Evolutionary conservation across 768 basidiomycete species (phyloP), one percentile per base, ranked within the genome.

Genomic region (Suillus weaverae): DNA sequence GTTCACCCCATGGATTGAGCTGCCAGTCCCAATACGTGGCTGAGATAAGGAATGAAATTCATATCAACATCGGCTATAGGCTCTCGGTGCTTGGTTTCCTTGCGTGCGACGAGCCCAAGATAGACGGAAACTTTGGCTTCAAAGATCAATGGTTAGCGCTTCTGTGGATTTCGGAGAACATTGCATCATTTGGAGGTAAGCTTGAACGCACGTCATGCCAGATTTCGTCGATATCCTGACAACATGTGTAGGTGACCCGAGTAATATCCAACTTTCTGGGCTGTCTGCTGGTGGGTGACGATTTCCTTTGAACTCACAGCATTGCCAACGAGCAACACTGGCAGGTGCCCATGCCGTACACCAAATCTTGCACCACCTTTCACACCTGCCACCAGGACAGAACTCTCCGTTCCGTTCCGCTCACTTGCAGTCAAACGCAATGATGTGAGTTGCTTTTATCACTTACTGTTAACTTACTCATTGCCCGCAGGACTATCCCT

Each of bases 121-220:
- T 93, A 54, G 78, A 79, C 18, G 91, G 92, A 3, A 94, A 93
- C 70, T 93, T 88, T 72, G 91, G 91, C 1, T 93, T 93, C 79
- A 92, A 92, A 74, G 91, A 93, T 70, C 90, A 90, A 69, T 92
- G 91, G 91, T 70, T 90, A 22, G 91, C 87, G 1, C 70, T 92
- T n/a, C 78, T 84, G 68, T 92, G 91, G 90, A 78, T 92, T 32
- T 84, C 79, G 54, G 83, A 83, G 20, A 90, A 92, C 68, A 90
- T 93, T 26, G 73, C 73, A 44, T 76, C 78, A 0, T 93, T 92
- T 67, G 92, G 91, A 74, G 91, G 90, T 86, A 70, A 61, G 77
- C 0, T n/a, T 48, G 36, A 26, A 7, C 2, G 36, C n/a, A 55
- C 16, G n/a, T 13, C n/a, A 39, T 36, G n/a, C 46, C 35, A 33